Percentiles rank a stretch among this genome's conserved stretches.
Evolutionary conservation across 257 asterid species (phyloP).

Genomic region (Penstemon davidsonii): DNA sequence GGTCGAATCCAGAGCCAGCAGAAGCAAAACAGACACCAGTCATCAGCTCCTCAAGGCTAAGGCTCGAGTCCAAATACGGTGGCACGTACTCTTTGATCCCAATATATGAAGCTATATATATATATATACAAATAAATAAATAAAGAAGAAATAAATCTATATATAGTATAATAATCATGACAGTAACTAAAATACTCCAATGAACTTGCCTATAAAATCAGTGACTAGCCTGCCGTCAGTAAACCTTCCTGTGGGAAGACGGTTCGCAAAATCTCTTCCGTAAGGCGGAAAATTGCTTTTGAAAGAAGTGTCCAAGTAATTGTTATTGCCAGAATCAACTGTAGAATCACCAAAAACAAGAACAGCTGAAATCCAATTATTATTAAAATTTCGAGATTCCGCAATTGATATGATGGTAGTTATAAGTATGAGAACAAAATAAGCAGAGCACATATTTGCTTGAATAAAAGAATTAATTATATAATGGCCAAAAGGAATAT

Average conservation of each 20-base stretch:
- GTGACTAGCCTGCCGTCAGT: slow-evolving; percentile 31
- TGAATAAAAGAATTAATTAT: too few species aligned
- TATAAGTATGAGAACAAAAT: background rate
- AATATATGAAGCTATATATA: slow-evolving; percentile 43
- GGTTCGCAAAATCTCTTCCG: slow-evolving; percentile 28
- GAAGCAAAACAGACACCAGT: slow-evolving; percentile 90
- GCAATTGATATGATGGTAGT: background rate
- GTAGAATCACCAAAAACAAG: slow-evolving; percentile 42
- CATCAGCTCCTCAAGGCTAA: slow-evolving; percentile 54
- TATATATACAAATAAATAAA: background rate
- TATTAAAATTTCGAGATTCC: slow-evolving; percentile 5
- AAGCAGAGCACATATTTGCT: background rate
- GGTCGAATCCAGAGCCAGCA: slow-evolving; percentile 69
- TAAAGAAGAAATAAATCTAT: too few species aligned
- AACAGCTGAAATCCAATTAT: slow-evolving; percentile 29
- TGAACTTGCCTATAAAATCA: slow-evolving; percentile 33
- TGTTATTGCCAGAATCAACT: slow-evolving; percentile 41
- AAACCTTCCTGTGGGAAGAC: slow-evolving; percentile 37
- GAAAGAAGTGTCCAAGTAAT: slow-evolving; percentile 25
- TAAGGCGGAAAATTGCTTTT: slow-evolving; percentile 38
- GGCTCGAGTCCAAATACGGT: slow-evolving; percentile 67
- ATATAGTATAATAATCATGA: too few species aligned
- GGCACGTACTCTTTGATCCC: slow-evolving; percentile 72
- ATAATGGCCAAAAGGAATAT: background rate
- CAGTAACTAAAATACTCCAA: too few species aligned